Conservation (phyloP, 306 rosid genomes). For the Astragalus glycyphyllos region DNA sequence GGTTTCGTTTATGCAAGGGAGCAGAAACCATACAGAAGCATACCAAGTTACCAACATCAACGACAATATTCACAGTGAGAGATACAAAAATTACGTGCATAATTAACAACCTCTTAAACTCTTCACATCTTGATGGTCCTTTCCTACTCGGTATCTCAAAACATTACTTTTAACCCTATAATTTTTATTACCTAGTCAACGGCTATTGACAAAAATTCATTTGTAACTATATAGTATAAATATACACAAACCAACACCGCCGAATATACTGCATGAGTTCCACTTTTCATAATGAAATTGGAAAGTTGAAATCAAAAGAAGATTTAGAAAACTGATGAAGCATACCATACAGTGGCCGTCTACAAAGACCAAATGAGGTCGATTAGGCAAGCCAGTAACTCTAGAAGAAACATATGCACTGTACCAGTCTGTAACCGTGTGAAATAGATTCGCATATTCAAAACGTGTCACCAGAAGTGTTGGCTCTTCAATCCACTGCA, state of each 20-base stretch:
- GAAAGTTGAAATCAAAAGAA: constrained; percentile 28
- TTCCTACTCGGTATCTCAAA: constrained; percentile 6
- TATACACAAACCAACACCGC: background rate
- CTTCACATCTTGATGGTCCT: constrained; percentile 21
- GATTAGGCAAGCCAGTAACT: constrained; percentile 78
- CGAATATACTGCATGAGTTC: constrained; percentile 13
- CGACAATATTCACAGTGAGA: constrained; percentile 16
- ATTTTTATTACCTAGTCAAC: too few species aligned
- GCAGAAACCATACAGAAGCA: constrained; percentile 1
- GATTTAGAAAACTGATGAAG: constrained; percentile 30
- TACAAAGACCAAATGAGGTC: constrained; percentile 85
- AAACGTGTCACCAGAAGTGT: constrained; percentile 90
- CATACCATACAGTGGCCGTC: constrained; percentile 94
- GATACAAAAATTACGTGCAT: constrained; percentile 5
- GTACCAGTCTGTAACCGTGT: constrained; percentile 95
- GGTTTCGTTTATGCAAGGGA: background rate
- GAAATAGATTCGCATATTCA: constrained; percentile 96
- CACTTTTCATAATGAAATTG: constrained; percentile 4
- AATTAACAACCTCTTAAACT: constrained; percentile 9
- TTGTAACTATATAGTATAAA: constrained; percentile 1
- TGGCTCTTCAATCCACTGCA: constrained; percentile 98
- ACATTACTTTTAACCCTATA: too few species aligned
- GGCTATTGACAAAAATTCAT: constrained; percentile 9
- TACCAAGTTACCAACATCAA: constrained; percentile 21
- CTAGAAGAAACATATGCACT: constrained; percentile 92